A percentile compares a stretch with the other conserved stretches of the same genome.
Evolutionary conservation across 2,329 filamentous ascomycete species (phyloP).

Genomic region (Colletotrichum sp.): DNA sequence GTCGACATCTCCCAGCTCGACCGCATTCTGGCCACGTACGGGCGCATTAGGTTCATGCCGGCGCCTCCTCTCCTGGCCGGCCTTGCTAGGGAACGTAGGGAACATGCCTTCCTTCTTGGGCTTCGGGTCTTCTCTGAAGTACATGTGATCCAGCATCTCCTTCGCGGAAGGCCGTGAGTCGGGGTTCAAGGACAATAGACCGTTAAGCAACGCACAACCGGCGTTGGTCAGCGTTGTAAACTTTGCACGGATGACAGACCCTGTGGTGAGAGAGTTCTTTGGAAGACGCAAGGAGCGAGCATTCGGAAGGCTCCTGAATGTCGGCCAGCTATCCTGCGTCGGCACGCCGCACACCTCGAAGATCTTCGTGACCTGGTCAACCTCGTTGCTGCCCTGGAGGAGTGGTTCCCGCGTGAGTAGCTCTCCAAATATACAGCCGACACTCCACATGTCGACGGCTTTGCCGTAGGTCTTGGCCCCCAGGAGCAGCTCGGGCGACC

Average conservation of each 20-base stretch:
- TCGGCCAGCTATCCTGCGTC: slow-evolving; percentile 82
- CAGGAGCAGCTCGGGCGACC: slow-evolving; percentile 86
- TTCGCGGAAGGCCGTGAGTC: slow-evolving; percentile 70
- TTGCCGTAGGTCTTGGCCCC: slow-evolving; percentile 77
- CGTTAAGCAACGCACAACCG: slow-evolving; percentile 72
- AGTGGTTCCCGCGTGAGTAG: slow-evolving; percentile 83
- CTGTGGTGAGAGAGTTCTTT: slow-evolving; percentile 41
- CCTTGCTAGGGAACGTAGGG: slow-evolving; percentile 95
- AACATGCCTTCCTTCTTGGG: slow-evolving; percentile 93
- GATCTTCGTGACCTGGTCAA: slow-evolving; percentile 86
- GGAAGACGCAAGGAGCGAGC: slow-evolving; percentile 79
- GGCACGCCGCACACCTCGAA: slow-evolving; percentile 91
- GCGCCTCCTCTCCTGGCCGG: slow-evolving; percentile 84
- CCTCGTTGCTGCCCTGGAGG: slow-evolving; percentile 89
- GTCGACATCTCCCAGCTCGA: slow-evolving; percentile 61
- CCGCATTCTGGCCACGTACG: slow-evolving; percentile 71
- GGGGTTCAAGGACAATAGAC: slow-evolving; percentile 79
- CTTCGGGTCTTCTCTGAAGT: slow-evolving; percentile 88
- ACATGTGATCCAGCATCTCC: slow-evolving; percentile 79
- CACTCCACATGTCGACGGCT: slow-evolving; percentile 91
- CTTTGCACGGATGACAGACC: slow-evolving; percentile 70
- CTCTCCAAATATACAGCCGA: slow-evolving; percentile 96
- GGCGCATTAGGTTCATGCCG: slow-evolving; percentile 81
- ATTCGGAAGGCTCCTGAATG: slow-evolving; percentile 86
- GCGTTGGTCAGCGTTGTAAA: slow-evolving; percentile 84